These are phyloP conservation scores for Nyctanthes arbortristis DNA, from an alignment of 257 asterid species.

Conservation along the genomic window DNA sequence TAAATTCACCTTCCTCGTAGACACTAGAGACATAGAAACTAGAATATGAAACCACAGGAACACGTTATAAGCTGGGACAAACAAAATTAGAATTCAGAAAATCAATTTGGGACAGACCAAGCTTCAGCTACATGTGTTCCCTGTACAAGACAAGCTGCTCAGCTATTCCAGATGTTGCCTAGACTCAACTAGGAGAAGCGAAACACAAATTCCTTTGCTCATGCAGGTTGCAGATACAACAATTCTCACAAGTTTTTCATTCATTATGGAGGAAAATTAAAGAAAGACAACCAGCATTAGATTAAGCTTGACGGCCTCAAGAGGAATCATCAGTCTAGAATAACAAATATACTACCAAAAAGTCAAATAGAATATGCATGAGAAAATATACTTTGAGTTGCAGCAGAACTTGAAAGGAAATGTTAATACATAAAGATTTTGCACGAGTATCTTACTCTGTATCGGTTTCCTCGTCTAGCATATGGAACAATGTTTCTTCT, in stretches of 20 bases:
- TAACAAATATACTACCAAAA: background rate
- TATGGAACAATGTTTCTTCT: slow-evolving; percentile 89
- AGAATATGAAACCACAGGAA: background rate
- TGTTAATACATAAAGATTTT: slow-evolving; percentile 8
- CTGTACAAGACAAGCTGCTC: slow-evolving; percentile 18
- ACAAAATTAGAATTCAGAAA: background rate
- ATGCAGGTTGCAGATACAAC: slow-evolving; percentile 1
- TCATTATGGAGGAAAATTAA: background rate
- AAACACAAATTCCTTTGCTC: background rate
- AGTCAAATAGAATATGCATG: slow-evolving; percentile 13
- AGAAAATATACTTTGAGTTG: slow-evolving; percentile 10
- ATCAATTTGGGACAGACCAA: background rate
- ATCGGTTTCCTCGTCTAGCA: slow-evolving; percentile 99
- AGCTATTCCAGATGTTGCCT: slow-evolving; percentile 3
- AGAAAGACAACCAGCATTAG: slow-evolving; percentile 15
- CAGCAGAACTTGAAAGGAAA: slow-evolving; percentile 20
- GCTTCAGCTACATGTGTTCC: background rate
- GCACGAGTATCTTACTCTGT: slow-evolving; percentile 65
- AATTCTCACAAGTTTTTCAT: background rate
- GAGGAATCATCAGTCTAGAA: slow-evolving; percentile 8
- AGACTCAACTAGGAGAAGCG: slow-evolving; percentile 3
- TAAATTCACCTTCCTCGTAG: background rate
- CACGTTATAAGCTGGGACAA: background rate
- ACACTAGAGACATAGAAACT: background rate
- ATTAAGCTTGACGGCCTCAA: slow-evolving; percentile 15